Base-by-base conservation (phyloP, 331 rosid genomes). In the Rhamnella rubrinervis region DNA sequence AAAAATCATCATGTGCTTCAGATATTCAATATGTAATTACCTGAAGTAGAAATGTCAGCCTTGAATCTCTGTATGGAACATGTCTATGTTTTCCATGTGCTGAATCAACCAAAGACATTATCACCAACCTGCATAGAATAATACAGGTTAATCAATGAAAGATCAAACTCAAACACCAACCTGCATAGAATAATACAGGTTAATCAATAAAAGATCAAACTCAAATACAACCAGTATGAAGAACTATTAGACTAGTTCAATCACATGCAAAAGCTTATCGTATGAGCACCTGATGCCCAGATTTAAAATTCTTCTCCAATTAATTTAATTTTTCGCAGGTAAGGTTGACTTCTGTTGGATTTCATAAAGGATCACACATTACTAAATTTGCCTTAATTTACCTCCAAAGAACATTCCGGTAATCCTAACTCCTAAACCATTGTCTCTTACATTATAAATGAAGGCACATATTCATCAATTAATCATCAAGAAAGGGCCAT, bases 1-100 rank as follows among this genome's bases (percentile, higher is more conserved):
- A 57, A 60, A 18, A 37, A 57, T 18, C 40, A 61, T 55, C 68
- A 9, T n/a, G 25, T 26, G 31, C 58, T 71, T 59, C 64, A 68
- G 55, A 73, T 80, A 65, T 71, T 66, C 57, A 57, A 72, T 67
- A 55, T 76, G 81, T 68, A 62, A 44, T 44, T 44, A 93, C 98
- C 98, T 93, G 98, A 80, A 93, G 98, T 58, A 93, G 96, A 92
- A 93, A 93, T 44, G 98, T 93, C 53, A 93, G 93, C 82, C 97
- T 84, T 60, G 98, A 93, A 83, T 93, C 97, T 79, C 98, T 78
- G 79, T 93, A 93, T n/a, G 98, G 98, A 75, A 93, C 96, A 76
- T 93, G 98, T 64, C 98, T 87, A 31, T 90, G 98, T 75, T 93
- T 93, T 77, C 97, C 98, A 47, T 90, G 96, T 1, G 98, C 92